Evolutionary conservation across 257 asterid genomes (phyloP).

Genomic region (Lycium ferocissimum): DNA sequence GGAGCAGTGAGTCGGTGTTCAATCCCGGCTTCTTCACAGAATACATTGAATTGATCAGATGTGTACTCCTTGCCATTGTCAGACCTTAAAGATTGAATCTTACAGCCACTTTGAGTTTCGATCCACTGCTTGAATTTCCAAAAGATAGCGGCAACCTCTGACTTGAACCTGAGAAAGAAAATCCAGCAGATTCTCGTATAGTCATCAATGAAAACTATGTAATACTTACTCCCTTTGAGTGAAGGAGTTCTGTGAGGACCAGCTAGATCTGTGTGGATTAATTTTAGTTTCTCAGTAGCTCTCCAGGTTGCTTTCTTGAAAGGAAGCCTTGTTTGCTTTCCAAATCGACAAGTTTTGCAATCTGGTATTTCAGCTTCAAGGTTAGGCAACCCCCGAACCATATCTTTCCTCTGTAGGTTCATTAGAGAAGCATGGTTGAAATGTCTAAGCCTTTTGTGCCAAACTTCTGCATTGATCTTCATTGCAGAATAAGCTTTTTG

Average conservation of each 20-base stretch:
- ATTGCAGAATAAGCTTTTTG: too few relatives aligned
- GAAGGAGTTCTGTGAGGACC: background rate
- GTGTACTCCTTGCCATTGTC: background rate
- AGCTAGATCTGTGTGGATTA: background rate
- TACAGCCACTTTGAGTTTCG: background rate
- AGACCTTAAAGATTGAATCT: background rate
- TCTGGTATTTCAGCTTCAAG: background rate
- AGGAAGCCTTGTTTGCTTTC: background rate
- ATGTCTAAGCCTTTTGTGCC: too few relatives aligned
- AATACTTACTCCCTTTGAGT: background rate
- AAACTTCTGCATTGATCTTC: too few relatives aligned
- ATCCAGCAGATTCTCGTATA: background rate
- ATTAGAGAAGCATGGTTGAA: too few relatives aligned
- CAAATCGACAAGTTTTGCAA: background rate
- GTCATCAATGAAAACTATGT: background rate
- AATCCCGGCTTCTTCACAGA: background rate
- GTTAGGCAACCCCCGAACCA: too few relatives aligned
- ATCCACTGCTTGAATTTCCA: background rate
- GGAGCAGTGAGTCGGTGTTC: background rate
- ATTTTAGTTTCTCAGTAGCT: background rate
- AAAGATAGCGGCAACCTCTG: background rate
- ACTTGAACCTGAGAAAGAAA: background rate
- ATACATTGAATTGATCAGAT: background rate
- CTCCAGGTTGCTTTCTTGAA: background rate
- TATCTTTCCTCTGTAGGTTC: too few relatives aligned